These are phyloP conservation scores for Pestalotiopsis sp. DNA, from an alignment of 2,329 filamentous ascomycete species.

Conservation along the genomic window DNA sequence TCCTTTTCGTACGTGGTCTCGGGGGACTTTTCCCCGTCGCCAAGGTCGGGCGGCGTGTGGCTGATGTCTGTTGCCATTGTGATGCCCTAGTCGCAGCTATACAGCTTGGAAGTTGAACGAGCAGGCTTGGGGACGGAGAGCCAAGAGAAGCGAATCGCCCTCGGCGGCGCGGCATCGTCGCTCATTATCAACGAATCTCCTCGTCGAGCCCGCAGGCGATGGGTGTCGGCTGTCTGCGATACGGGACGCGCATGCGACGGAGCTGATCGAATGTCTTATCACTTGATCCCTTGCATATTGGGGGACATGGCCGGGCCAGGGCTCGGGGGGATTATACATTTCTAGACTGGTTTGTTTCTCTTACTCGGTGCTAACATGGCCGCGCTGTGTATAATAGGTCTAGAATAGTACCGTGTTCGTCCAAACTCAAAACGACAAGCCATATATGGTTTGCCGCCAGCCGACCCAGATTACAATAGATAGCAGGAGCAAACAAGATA, in stretches of 20 bases:
- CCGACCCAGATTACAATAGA: not conserved
- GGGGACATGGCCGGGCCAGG: not conserved
- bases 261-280: not conserved
- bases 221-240: not conserved
- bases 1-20: not conserved
- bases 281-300: not conserved
- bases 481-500: not conserved
- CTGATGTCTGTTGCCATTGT: slow-evolving; percentile 9
- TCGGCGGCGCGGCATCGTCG: slow-evolving; percentile 4
- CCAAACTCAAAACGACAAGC: not conserved
- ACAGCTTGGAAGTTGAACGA: not conserved
- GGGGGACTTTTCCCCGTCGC: not conserved
- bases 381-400: not conserved
- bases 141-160: not conserved
- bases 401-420: not conserved
- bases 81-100: not conserved
- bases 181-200: not conserved
- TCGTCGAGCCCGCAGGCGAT: too few relatives aligned
- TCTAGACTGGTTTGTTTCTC: not conserved
- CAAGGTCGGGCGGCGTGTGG: slow-evolving; percentile 3
- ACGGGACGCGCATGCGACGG: not conserved
- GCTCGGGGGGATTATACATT: not conserved
- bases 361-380: not conserved
- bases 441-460: not conserved
- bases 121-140: not conserved